Evolutionary conservation across 1,284 basidiomycete species (phyloP), one percentile per base, ranked within the genome.

Genomic region (Anthracocystis setariae): DNA sequence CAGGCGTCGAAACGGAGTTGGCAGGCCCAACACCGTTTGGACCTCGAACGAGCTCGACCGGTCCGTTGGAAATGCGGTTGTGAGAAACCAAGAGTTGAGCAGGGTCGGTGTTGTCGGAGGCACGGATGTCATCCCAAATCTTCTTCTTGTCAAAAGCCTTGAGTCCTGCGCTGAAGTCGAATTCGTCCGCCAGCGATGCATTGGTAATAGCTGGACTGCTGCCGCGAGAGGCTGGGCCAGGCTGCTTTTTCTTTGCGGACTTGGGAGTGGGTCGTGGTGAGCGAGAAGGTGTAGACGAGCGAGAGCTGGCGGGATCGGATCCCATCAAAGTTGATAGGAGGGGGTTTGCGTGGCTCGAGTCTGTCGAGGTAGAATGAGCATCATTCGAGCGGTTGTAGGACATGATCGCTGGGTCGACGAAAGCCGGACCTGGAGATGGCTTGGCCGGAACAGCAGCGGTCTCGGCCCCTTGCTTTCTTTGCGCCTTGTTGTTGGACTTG

Each of bases 51-150:
- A 71, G 62, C 43, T 56, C 57, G 4, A 40, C 27, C 3, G 68
- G 50, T 2, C 46, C 47, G 27, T 49, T 53, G 1, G 47, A 24
- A 23, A 71, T 71, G 23, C 68, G 61, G n/a, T 71, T 71, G 58
- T 71, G 68, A 13, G 62, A 65, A 1, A 71, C 68, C 13, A 71
- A 58, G 13, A 71, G 27, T 5, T 46, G 53, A n/a, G 68, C 57
- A 20, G 62, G 62, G 33, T 71, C 68, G 3, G 68, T 71, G 38
- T 66, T 45, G 45, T 71, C 68, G 18, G 68, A 61, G 25, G 68
- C 56, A 10, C 68, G 68, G 44, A 71, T 71, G 45, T 71, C 68
- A 32, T 71, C 68, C 68, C 68, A 71, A 40, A 71, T 66, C 54
- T 60, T 61, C 50, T 71, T 61, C 62, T 71, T 71, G 51, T 71